Base-by-base conservation (phyloP, 495 filamentous ascomycete species). In the Hypoxylon fragiforme region DNA sequence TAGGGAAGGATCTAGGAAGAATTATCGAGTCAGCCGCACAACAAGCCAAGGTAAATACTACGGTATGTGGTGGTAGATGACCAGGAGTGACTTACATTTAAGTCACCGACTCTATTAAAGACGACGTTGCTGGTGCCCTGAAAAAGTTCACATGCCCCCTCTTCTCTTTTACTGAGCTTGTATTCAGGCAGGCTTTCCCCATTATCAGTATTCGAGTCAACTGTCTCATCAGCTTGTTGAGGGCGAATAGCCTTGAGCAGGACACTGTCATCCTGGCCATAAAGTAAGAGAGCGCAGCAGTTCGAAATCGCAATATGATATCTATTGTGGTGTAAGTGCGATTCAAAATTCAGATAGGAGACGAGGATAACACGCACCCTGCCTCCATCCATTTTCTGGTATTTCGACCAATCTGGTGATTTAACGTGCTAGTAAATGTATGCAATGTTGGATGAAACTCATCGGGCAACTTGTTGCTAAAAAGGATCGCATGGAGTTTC, bases 401-500 rank as follows among this genome's bases (percentile, higher is more conserved):
- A 0, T 83, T 73, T 21, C 77, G 73, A 7, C 69, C 74, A 44
- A 90, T 83, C 26, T 89, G 81, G 21, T 65, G 71, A 51, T 86
- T 81, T 0, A 94, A 69, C 24, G 67, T 49, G 31, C 57, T 73
- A 6, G 79, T 60, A 37, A 89, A 90, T 3, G 76, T 70, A 1
- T 73, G 60, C 7, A 78, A 70, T 0, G 75, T 65, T 0, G 64
- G 34, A 2, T 77, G 62, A 36, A 88, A 82, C 6, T 65, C 63
- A 0, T 82, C 73, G 2, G 69, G 42, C 1, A 75, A 56, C 13
- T 77, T 74, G 20, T 78, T 73, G 11, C 73, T 81, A 60, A 91
- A 92, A 12, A 92, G 69, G 32, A 85, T 70, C 3, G 76, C 85
- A 56, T 91, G 86, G 2, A 81, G 75, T 42, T 77, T 81, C 19